Evolutionary conservation across 805 yeast genomes (phyloP).

Genomic region (Saturnispora besseyi): DNA sequence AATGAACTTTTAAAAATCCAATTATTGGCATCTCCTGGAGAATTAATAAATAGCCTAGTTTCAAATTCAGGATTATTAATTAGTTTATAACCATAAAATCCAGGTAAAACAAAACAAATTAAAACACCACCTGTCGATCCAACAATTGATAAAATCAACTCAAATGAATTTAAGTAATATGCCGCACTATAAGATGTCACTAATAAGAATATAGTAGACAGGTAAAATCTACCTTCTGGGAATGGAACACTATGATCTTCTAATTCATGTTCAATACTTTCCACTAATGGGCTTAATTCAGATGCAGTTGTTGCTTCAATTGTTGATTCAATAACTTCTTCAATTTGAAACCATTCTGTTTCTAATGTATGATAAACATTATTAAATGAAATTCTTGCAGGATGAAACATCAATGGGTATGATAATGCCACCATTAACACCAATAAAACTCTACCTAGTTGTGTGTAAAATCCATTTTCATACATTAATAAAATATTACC

Average conservation of each 20-base stretch:
- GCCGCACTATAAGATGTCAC: constrained; percentile 47
- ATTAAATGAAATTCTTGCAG: constrained; percentile 65
- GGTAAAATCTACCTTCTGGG: constrained; percentile 36
- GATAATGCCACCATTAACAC: constrained; percentile 69
- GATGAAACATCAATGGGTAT: constrained; percentile 74
- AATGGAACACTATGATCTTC: constrained; percentile 36
- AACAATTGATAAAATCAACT: constrained; percentile 59
- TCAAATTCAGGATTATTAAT: constrained; percentile 23
- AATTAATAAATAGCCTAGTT: constrained; percentile 13
- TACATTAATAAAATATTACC: constrained; percentile 70
- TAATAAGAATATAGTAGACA: constrained; percentile 41
- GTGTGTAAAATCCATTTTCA: constrained; percentile 40
- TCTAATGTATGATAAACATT: constrained; percentile 36
- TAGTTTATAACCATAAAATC: constrained; percentile 60
- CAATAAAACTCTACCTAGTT: constrained; percentile 49
- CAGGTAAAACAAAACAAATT: constrained; percentile 71
- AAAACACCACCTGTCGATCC: constrained; percentile 82
- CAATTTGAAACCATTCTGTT: background rate
- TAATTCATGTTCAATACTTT: constrained; percentile 10
- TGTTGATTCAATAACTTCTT: background rate
- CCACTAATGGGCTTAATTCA: constrained; percentile 12
- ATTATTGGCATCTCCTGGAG: constrained; percentile 19
- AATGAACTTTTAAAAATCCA: constrained; percentile 17
- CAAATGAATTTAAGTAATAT: constrained; percentile 51
- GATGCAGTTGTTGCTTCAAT: background rate